phyloP scores from a whole-genome alignment of 306 rosid genomes.

The Spatholobus suberectus region DNA sequence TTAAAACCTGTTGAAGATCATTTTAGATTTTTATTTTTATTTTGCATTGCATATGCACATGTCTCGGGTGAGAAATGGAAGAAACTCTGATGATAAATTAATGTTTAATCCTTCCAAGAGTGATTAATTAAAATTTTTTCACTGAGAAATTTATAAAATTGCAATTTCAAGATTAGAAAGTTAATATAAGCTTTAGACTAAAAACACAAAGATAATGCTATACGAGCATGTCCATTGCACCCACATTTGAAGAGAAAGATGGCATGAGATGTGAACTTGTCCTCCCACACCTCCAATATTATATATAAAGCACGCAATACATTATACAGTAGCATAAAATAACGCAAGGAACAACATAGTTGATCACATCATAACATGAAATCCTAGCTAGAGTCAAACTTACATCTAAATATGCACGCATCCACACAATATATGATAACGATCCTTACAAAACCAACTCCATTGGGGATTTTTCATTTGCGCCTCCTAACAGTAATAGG shows the following conservation, averaged over 20 bases:
- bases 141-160: background rate
- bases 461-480: background rate
- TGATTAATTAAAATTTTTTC: too few species aligned
- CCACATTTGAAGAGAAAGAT: background rate
- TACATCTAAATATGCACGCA: background rate
- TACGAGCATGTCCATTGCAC: background rate
- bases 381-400: background rate
- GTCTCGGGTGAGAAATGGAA: too few species aligned
- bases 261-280: background rate
- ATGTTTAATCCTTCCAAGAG: too few species aligned
- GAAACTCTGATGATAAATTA: too few species aligned
- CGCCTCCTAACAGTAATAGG: constrained; percentile 10
- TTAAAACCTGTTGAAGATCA: too few species aligned
- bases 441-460: background rate
- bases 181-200: too few species aligned
- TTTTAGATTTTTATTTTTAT: too few species aligned
- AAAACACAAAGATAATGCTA: background rate
- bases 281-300: background rate
- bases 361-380: constrained; percentile 7
- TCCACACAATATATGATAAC: background rate
- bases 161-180: background rate
- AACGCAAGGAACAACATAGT: background rate
- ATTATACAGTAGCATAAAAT: background rate
- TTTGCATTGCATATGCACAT: too few species aligned
- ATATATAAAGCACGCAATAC: background rate